Evolutionary conservation across 768 basidiomycete genomes (phyloP).

Genomic region (Tulasnella sp.): DNA sequence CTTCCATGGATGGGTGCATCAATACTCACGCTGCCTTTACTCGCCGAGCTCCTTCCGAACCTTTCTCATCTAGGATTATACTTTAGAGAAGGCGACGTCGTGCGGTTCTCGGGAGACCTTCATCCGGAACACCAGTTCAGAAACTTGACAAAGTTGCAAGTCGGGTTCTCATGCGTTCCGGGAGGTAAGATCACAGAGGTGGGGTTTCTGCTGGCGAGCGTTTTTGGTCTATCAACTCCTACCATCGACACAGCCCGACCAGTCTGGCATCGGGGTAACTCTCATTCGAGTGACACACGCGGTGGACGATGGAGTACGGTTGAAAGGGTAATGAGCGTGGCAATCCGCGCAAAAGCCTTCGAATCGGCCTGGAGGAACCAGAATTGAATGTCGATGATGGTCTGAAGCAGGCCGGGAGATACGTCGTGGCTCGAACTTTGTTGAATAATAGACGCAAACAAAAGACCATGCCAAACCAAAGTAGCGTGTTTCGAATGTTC

Average conservation of each 20-base stretch:
- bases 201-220: background rate
- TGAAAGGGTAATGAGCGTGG: background rate
- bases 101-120: background rate
- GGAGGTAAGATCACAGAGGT: background rate
- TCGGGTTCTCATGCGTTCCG: background rate
- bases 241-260: background rate
- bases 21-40: background rate
- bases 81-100: background rate
- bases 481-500: too few relatives aligned
- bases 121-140: background rate
- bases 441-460: too few relatives aligned
- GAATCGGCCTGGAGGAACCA: too few relatives aligned
- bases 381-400: too few relatives aligned
- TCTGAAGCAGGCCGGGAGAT: too few relatives aligned
- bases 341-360: too few relatives aligned
- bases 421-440: too few relatives aligned
- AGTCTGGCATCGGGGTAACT: background rate
- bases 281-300: background rate
- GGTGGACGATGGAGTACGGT: background rate
- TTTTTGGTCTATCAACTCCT: background rate
- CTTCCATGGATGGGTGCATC: background rate
- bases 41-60: background rate
- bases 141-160: background rate
- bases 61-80: background rate
- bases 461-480: too few relatives aligned